phyloP scores from a whole-genome alignment of 257 asterid genomes.

The Gentiana straminea region DNA sequence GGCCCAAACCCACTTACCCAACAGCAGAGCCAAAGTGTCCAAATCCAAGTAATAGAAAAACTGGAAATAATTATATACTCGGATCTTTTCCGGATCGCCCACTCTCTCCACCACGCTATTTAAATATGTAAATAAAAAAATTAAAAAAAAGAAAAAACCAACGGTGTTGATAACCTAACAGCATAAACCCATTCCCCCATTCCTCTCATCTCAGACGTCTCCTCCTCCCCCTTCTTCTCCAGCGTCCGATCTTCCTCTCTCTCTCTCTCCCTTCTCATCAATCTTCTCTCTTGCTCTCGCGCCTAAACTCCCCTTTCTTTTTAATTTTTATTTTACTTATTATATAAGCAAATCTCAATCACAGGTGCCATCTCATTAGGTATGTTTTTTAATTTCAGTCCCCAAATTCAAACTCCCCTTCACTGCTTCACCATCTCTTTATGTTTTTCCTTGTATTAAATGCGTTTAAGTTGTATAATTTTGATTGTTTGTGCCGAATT shows the following conservation, averaged over 20 bases:
- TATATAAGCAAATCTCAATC: neutral
- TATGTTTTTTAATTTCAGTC: neutral
- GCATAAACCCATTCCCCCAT: conserved; percentile 12
- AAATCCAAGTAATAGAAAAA: too few species aligned
- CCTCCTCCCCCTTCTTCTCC: conserved; percentile 53
- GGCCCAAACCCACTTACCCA: too few species aligned
- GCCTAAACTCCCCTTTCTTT: conserved; percentile 26
- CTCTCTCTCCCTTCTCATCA: conserved; percentile 31
- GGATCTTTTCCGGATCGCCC: too few species aligned
- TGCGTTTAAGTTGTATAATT: neutral
- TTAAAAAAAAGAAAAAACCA: conserved; percentile 21
- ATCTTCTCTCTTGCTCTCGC: conserved; percentile 27
- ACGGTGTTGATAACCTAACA: conserved; percentile 60
- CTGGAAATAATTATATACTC: too few species aligned
- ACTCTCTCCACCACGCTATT: too few species aligned
- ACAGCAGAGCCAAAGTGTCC: too few species aligned
- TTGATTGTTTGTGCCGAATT: conserved; percentile 7
- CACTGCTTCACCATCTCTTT: neutral
- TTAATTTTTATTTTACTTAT: too few species aligned
- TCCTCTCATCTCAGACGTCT: conserved; percentile 73
- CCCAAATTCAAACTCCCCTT: neutral
- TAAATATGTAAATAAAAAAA: too few species aligned
- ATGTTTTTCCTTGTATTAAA: neutral
- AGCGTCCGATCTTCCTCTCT: conserved; percentile 52
- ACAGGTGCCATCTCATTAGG: neutral